A percentile compares a stretch with the other conserved stretches of the same genome.
Conservation (phyloP, 371 early-diverging fungal genomes). For the Actinomortierella ambigua region DNA sequence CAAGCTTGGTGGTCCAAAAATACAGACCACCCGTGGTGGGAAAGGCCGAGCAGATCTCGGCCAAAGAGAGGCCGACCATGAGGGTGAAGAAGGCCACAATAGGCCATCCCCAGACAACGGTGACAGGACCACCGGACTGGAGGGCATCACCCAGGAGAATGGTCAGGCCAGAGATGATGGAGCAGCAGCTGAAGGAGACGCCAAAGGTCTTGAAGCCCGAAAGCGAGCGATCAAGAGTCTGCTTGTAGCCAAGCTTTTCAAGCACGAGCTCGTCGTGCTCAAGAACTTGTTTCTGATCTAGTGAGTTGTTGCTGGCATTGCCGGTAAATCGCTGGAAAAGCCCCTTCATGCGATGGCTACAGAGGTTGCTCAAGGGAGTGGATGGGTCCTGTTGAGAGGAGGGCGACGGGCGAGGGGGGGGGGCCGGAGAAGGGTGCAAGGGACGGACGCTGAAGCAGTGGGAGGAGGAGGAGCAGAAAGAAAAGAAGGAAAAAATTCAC, state of each 20-base stretch:
- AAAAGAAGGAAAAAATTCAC: too few relatives aligned
- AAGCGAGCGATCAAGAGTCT: slow-evolving; percentile 70
- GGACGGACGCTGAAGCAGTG: too few relatives aligned
- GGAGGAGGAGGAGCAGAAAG: too few relatives aligned
- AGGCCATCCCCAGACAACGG: slow-evolving; percentile 75
- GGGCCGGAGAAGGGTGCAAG: too few relatives aligned
- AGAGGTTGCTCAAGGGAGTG: too few relatives aligned
- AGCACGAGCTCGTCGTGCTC: slow-evolving; percentile 55
- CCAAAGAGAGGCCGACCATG: slow-evolving; percentile 68
- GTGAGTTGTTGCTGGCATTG: too few relatives aligned
- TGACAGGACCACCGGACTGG: slow-evolving; percentile 70
- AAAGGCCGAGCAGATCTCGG: slow-evolving; percentile 77
- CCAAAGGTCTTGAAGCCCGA: slow-evolving; percentile 67
- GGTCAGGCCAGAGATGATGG: slow-evolving; percentile 64
- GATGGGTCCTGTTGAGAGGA: too few relatives aligned
- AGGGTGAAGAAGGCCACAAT: slow-evolving; percentile 66
- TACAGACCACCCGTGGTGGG: slow-evolving; percentile 76
- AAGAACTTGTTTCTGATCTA: background rate
- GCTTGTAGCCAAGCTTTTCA: slow-evolving; percentile 64
- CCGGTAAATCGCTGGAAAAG: too few relatives aligned
- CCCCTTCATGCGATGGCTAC: too few relatives aligned
- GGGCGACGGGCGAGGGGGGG: too few relatives aligned
- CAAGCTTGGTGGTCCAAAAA: slow-evolving; percentile 62
- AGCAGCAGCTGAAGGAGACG: slow-evolving; percentile 66
- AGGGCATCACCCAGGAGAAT: slow-evolving; percentile 66